Evolutionary conservation across 2,329 filamentous ascomycete species (phyloP), one percentile per base, ranked within the genome.

Genomic region (Cercospora berteroae): DNA sequence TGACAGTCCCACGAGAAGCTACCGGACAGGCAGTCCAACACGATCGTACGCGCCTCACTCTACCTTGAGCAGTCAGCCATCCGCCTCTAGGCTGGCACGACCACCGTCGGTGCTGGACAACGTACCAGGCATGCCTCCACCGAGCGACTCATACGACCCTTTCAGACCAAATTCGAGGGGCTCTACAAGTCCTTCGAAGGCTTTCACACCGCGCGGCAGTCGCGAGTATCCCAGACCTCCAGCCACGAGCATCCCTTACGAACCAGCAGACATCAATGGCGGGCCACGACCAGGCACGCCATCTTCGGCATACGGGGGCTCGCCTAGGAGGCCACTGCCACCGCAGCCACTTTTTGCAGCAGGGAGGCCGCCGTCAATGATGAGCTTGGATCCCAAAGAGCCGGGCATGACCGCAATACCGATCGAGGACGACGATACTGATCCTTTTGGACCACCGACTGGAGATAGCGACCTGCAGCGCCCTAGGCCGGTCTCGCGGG

Each of bases 231-330:
- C 85, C 29, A 86, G 91, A 61, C 90, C 91, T 8, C 89, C 92
- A 2, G 87, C 91, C 1, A 87, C 89, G 0, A 88, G 84, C 71
- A 82, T 90, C 25, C 85, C 88, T 4, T 98, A 95, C 79, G 95
- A 98, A 79, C 92, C 93, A 0, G 85, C 89, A 23, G 94, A 97
- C 73, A 81, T 98, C 67, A 94, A 98, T 75, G 95, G 95, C 59
- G 94, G 88, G 69, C 94, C 95, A 6, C 84, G 95, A 67, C 94
- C 95, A 1, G 94, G 94, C 5, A 97, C 94, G 0, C 93, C 94
- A 1, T 93, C 93, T 0, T 94, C 93, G 2, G 86, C 89, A 77
- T 97, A 98, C 78, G 91, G 93, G 20, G 91, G 93, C 3, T 96
- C 93, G 76, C 92, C 94, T 10, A 88, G 93, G 72, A 87, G 94